Base-by-base conservation (phyloP, 2,329 filamentous ascomycete genomes). In the Venturia effusa region DNA sequence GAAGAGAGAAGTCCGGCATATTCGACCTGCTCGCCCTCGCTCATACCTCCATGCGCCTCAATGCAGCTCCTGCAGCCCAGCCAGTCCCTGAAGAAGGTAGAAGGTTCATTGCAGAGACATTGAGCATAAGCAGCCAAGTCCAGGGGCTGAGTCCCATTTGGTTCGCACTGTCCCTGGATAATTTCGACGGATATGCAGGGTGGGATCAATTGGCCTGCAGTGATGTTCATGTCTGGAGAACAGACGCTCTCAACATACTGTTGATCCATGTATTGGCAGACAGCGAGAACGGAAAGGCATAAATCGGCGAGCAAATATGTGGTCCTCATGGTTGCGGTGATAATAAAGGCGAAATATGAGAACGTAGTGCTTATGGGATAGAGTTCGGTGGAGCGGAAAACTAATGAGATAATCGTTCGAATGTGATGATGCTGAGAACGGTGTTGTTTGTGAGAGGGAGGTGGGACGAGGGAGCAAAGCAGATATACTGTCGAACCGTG, bases 161-260 rank as follows among this genome's bases (percentile, higher is more conserved):
- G n/a, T n/a, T n/a, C n/a, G n/a, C n/a, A n/a, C n/a, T n/a, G n/a
- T n/a, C n/a, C n/a, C n/a, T n/a, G n/a, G n/a, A n/a, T n/a, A n/a
- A n/a, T n/a, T n/a, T n/a, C n/a, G n/a, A n/a, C n/a, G n/a, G n/a
- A n/a, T n/a, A n/a, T n/a, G n/a, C n/a, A n/a, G n/a, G n/a, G 73
- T 24, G 73, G 71, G 1, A 72, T 63, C 3, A 69, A 51, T 6
- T 24, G n/a, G 24, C 39, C 39, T 22, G 54, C 24, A 22, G 54
- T 43, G 13, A 37, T 32, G 4, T 60, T 60, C 15, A 45, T 6
- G 57, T 64, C 64, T 17, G 66, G 66, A 37, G 40, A 62, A 43
- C 66, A 67, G 24, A 66, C 59, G 64, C 57, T 48, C 3, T 37
- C 41, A 27, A 65, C 55, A 61, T 66, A 67, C n/a, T n/a, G n/a